phyloP scores from a whole-genome alignment of 352 stramenopile species.

The Phytophthora rubi region DNA sequence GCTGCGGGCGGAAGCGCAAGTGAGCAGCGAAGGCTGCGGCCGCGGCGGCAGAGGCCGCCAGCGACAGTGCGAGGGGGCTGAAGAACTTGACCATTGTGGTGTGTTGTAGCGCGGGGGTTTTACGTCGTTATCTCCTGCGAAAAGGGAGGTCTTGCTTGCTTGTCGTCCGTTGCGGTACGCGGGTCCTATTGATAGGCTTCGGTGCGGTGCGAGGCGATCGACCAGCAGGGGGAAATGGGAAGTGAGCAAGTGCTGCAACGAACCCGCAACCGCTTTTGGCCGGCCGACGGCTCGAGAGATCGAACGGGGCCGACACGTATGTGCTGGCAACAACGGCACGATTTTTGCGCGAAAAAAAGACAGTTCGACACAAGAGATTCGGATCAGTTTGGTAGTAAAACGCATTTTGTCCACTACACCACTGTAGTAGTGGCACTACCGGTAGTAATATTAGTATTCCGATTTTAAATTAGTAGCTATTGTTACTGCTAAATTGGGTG shows the following conservation, averaged over 20 bases:
- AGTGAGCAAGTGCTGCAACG: slow-evolving; percentile 25
- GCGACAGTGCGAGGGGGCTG: slow-evolving; percentile 33
- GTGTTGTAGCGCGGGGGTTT: slow-evolving; percentile 11
- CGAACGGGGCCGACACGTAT: slow-evolving; percentile 23
- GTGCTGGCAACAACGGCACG: slow-evolving; percentile 24
- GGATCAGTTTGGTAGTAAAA: too few species aligned
- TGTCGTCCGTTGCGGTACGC: slow-evolving; percentile 26
- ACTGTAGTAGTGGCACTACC: too few species aligned
- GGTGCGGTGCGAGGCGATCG: slow-evolving; percentile 10
- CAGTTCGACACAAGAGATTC: too few species aligned
- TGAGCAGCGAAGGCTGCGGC: slow-evolving; percentile 38
- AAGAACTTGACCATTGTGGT: slow-evolving; percentile 45
- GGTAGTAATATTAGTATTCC: too few species aligned
- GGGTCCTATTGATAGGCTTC: slow-evolving; percentile 21
- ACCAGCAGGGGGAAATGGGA: slow-evolving; percentile 25
- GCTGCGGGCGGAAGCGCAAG: slow-evolving; percentile 37
- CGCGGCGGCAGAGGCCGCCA: slow-evolving; percentile 41
- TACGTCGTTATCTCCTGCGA: slow-evolving; percentile 24
- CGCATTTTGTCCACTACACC: too few species aligned
- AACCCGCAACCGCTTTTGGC: slow-evolving; percentile 14
- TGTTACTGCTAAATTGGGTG: too few species aligned
- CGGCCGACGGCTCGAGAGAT: not conserved
- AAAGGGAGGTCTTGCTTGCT: slow-evolving; percentile 15
- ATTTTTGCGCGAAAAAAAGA: slow-evolving; percentile 9
- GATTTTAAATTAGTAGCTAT: too few species aligned